These are phyloP conservation scores for Azolla pinnata DNA, from an alignment of 75 land plant species.

Conservation along the genomic window DNA sequence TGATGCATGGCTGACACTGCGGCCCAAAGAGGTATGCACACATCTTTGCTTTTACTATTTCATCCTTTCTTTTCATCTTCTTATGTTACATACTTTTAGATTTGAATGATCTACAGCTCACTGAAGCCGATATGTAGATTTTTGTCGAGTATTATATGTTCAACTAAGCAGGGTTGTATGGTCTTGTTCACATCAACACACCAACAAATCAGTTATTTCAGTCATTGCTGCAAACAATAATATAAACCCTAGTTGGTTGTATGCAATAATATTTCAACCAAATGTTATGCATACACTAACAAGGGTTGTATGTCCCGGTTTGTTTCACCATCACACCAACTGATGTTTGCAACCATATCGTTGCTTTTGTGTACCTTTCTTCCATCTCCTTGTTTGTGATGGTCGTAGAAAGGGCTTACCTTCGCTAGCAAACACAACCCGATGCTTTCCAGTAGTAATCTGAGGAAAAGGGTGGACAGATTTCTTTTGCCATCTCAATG, in stretches of 20 bases:
- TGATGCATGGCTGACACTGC: constrained; percentile 72
- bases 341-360: too few species aligned
- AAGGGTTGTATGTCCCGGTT: too few species aligned
- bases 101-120: too few species aligned
- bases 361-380: not conserved
- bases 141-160: too few species aligned
- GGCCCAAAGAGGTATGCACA: constrained; percentile 54
- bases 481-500: constrained; percentile 44
- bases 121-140: too few species aligned
- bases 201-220: not conserved
- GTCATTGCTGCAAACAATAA: too few species aligned
- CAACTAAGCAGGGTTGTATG: too few species aligned
- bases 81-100: not conserved
- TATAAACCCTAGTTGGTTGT: not conserved
- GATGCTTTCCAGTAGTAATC: constrained; percentile 63
- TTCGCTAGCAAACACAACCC: constrained; percentile 81
- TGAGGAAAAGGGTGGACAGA: constrained; percentile 77
- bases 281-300: too few species aligned
- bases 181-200: not conserved
- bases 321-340: too few species aligned
- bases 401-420: constrained; percentile 52
- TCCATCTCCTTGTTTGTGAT: not conserved
- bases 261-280: not conserved
- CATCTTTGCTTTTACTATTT: too few species aligned
- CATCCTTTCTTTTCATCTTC: too few species aligned